Evolutionary conservation across 495 filamentous ascomycete genomes (phyloP), one percentile per base, ranked within the genome.

Genomic region (Annulohypoxylon stygium): DNA sequence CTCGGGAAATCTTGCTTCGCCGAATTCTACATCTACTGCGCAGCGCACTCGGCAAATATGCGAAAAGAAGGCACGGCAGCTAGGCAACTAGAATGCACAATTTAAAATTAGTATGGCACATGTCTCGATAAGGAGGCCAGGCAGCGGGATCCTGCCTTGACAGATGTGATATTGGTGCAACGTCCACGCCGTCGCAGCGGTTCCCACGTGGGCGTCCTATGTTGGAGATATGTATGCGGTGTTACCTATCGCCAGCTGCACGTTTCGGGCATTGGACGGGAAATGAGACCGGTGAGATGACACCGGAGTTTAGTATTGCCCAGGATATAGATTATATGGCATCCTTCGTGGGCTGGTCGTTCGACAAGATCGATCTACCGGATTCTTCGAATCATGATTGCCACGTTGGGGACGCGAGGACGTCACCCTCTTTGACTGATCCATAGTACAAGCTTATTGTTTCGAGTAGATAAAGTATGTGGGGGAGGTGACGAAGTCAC

Each of bases 221-320:
- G 14, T 57, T 36, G 53, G 33, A 57, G 53, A 57, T 57, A 37
- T 10, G 53, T 37, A 57, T 57, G 53, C 33, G 1, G 53, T 57
- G 53, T 23, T 57, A 57, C 53, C 33, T 4, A 37, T 37, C 16
- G 7, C 30, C 33, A 12, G 20, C n/a, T 57, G n/a, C 53, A 34
- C 33, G 33, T 8, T 34, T 20, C 33, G 14, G 30, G 30, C 9
- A 57, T 57, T 20, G 30, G 18, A 20, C 30, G 18, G 53, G 33
- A 57, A 16, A 11, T 9, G 53, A 37, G 20, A 34, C n/a, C 33
- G 30, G 26, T 37, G 33, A 36, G 6, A 37, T 25, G 7, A 57
- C 36, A 3, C 9, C 30, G 30, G 53, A 57, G 30, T 20, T 37
- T 57, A 37, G 2, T 37, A 37, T 57, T 6, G 6, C 23, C 33